Conservation (phyloP, 352 stramenopile genomes). For the Lagenidium giganteum region DNA sequence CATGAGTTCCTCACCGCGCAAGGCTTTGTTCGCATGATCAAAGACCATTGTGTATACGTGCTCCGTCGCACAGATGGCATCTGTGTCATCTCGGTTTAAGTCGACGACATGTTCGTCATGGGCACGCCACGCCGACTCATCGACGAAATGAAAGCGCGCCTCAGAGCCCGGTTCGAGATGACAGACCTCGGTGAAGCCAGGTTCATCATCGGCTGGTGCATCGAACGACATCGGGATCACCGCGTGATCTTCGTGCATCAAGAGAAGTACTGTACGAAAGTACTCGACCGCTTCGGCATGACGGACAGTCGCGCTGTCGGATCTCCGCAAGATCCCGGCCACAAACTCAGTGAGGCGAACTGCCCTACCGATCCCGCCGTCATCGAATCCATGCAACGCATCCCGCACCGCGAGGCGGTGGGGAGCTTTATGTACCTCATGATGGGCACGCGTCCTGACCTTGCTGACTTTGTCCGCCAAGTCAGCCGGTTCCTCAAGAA, state of each 20-base stretch:
- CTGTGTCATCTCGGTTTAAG: constrained; percentile 11
- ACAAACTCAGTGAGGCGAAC: not conserved
- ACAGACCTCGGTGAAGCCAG: constrained; percentile 2
- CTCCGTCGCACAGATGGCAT: not conserved
- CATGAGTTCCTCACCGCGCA: constrained; percentile 2
- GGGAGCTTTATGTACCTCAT: constrained; percentile 20
- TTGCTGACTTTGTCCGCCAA: constrained; percentile 4
- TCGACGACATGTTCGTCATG: constrained; percentile 19
- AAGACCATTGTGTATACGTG: constrained; percentile 19
- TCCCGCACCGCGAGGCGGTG: constrained; percentile 10
- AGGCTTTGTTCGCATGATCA: constrained; percentile 5
- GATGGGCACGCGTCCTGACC: constrained; percentile 12
- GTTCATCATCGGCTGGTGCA: constrained; percentile 10
- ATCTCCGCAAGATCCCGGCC: not conserved
- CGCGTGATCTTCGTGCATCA: constrained; percentile 11
- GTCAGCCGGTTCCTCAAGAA: constrained; percentile 6
- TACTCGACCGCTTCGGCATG: constrained; percentile 6
- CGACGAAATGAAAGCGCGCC: not conserved
- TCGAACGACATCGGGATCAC: not conserved
- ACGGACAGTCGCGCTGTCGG: not conserved
- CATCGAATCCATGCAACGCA: constrained; percentile 1
- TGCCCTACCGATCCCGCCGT: not conserved
- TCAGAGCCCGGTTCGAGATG: constrained; percentile 6
- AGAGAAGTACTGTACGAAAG: constrained; percentile 10
- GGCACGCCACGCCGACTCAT: not conserved